Evolutionary conservation across 2,329 filamentous ascomycete species (phyloP).

Genomic region (Fusarium zealandicum): DNA sequence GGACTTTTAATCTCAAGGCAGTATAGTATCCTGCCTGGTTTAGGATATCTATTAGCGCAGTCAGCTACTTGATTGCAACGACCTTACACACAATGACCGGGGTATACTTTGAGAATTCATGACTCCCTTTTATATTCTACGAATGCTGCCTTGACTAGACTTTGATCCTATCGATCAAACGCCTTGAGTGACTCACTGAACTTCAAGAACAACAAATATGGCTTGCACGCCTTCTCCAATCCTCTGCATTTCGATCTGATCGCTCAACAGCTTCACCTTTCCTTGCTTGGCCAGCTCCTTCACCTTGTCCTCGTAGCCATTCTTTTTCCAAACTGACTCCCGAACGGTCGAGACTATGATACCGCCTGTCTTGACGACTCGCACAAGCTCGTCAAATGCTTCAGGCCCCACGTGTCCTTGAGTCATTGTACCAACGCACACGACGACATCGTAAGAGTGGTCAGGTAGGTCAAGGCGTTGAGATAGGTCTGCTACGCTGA

Average conservation of each 20-base stretch:
- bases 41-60: too few relatives aligned
- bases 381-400: constrained; percentile 55
- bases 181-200: background rate
- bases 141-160: too few relatives aligned
- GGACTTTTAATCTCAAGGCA: too few relatives aligned
- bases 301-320: constrained; percentile 53
- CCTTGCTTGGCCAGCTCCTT: constrained; percentile 31
- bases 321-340: constrained; percentile 54
- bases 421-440: constrained; percentile 61
- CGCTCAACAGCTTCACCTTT: constrained; percentile 4
- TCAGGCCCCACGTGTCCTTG: constrained; percentile 57
- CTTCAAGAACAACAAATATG: constrained; percentile 15
- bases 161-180: too few relatives aligned
- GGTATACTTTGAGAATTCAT: too few relatives aligned
- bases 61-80: too few relatives aligned
- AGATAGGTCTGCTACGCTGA: constrained; percentile 53
- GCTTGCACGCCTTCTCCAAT: constrained; percentile 20
- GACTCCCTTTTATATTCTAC: too few relatives aligned
- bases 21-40: too few relatives aligned
- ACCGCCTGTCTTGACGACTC: constrained; percentile 52
- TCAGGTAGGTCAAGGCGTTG: constrained; percentile 46
- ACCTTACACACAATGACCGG: too few relatives aligned
- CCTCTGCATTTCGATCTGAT: background rate
- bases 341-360: constrained; percentile 56
- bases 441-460: constrained; percentile 54